Percentiles rank a stretch among this genome's conserved stretches.
Conservation (phyloP, 2,329 filamentous ascomycete species). For the Pyricularia pennisetigena region DNA sequence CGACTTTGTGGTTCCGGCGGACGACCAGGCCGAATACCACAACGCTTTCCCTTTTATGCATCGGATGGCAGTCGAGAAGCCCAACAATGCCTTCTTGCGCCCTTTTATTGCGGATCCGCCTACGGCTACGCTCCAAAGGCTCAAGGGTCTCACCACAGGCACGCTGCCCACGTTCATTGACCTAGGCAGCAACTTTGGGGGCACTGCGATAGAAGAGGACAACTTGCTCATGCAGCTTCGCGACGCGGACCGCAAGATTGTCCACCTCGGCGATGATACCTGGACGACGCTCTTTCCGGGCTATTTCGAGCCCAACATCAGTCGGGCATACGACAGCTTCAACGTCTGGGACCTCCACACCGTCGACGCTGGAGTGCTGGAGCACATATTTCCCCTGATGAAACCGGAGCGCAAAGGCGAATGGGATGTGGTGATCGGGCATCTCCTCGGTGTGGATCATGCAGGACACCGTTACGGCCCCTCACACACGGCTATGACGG, state of each 20-base stretch:
- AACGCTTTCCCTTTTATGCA: conserved; percentile 82
- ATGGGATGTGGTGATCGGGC: conserved; percentile 94
- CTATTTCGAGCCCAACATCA: conserved; percentile 84
- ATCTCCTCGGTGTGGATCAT: conserved; percentile 93
- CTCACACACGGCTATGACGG: conserved; percentile 81
- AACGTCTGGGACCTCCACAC: conserved; percentile 98
- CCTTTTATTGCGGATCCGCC: conserved; percentile 97
- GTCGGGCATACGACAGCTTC: conserved; percentile 87
- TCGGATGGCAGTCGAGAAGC: conserved; percentile 64
- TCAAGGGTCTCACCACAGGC: conserved; percentile 92
- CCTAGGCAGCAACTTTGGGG: conserved; percentile 88
- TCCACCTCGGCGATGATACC: conserved; percentile 95
- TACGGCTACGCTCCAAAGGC: conserved; percentile 80
- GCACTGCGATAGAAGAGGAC: conserved; percentile 92
- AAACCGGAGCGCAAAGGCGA: conserved; percentile 50
- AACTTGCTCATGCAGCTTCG: conserved; percentile 59
- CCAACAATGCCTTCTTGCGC: conserved; percentile 76
- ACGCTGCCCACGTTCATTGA: conserved; percentile 93
- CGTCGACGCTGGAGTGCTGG: conserved; percentile 87
- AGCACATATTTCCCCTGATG: conserved; percentile 81
- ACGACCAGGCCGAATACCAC: conserved; percentile 56
- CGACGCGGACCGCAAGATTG: conserved; percentile 61
- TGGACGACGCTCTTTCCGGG: conserved; percentile 90
- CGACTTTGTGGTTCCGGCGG: conserved; percentile 84
- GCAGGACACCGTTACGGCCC: conserved; percentile 94